These are phyloP conservation scores for Rhodotorula babjevae DNA, from an alignment of 768 basidiomycete species.

Conservation along the genomic window DNA sequence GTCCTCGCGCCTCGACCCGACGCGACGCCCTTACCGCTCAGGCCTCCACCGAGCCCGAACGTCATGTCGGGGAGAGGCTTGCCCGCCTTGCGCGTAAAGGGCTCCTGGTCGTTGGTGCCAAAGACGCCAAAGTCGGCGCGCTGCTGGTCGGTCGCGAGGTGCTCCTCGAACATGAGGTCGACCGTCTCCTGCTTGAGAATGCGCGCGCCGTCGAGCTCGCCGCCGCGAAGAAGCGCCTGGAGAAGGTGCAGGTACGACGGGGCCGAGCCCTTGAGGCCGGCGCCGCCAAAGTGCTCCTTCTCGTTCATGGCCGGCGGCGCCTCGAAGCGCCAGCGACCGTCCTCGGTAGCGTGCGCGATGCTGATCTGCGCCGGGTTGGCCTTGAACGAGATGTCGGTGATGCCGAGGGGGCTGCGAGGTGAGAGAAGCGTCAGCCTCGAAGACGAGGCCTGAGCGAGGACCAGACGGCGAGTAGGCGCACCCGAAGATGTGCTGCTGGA, in stretches of 20 bases:
- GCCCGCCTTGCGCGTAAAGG: not conserved
- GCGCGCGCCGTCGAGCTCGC: not conserved
- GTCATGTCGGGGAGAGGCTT: not conserved
- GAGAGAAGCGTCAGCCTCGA: no score
- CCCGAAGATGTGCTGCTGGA: conserved; percentile 45
- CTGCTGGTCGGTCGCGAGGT: not conserved
- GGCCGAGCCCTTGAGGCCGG: conserved; percentile 42
- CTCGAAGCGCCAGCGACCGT: conserved; percentile 11
- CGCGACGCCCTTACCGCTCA: conserved; percentile 2
- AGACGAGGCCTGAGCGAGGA: no score
- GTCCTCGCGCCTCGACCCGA: conserved; percentile 1
- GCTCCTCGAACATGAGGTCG: conserved; percentile 23
- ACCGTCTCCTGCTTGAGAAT: conserved; percentile 27
- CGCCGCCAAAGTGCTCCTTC: conserved; percentile 31
- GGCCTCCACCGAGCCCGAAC: conserved; percentile 14
- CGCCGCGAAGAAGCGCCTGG: conserved; percentile 40
- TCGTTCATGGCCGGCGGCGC: conserved; percentile 11
- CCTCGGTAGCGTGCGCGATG: not conserved
- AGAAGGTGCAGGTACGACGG: conserved; percentile 42
- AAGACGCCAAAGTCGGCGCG: not conserved
- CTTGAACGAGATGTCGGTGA: conserved; percentile 41
- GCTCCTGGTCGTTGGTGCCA: not conserved
- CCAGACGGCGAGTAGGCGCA: no score
- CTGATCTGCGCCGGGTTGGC: conserved; percentile 23
- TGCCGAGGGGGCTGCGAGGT: conserved; percentile 40